These are phyloP conservation scores for Adansonia rubrostipa DNA, from an alignment of 441 rosid genomes.

Conservation along the genomic window DNA sequence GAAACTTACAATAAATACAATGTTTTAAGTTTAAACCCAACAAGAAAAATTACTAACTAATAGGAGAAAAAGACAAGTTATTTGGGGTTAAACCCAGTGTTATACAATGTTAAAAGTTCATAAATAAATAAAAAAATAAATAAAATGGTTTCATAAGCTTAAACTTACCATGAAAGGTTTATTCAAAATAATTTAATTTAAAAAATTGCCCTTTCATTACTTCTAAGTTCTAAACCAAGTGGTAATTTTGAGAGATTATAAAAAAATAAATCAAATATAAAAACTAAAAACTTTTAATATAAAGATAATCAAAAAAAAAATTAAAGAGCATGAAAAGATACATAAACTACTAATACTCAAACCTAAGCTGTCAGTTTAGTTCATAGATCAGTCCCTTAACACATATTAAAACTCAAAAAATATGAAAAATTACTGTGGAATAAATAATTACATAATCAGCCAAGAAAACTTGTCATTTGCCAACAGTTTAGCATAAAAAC, in stretches of 20 bases:
- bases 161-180: neutral
- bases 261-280: neutral
- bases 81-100: neutral
- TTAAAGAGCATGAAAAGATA: neutral
- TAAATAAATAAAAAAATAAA: neutral
- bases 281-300: neutral
- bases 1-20: neutral
- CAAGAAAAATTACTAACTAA: neutral
- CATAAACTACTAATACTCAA: constrained; percentile 1
- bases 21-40: neutral
- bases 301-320: neutral
- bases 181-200: no score
- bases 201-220: no score
- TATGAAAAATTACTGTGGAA: neutral
- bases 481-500: neutral
- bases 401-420: neutral
- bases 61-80: neutral
- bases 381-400: constrained; percentile 14
- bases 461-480: neutral
- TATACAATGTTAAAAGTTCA: neutral
- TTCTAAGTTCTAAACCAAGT: no score
- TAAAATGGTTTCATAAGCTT: neutral
- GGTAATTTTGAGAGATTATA: neutral
- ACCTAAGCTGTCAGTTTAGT: neutral
- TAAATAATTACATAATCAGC: neutral